Evolutionary conservation across 1,284 basidiomycete species (phyloP).

Genomic region (Tremellales sp.): DNA sequence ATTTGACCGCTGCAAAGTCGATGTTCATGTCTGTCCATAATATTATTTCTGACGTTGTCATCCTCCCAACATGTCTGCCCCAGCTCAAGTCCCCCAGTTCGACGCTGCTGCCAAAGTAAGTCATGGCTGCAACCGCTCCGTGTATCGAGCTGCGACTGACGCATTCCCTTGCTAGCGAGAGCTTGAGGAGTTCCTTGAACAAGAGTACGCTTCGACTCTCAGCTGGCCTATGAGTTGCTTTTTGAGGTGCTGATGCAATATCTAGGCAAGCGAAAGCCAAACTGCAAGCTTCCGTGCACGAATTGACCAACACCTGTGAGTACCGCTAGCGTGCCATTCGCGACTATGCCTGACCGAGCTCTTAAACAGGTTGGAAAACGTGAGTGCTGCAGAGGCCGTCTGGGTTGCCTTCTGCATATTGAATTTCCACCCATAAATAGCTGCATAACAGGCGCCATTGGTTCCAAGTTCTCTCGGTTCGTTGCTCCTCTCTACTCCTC

Average conservation of each 20-base stretch:
- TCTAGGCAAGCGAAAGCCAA: slow-evolving; percentile 70
- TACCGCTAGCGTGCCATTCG: slow-evolving; percentile 1
- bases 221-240: background rate
- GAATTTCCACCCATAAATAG: slow-evolving; percentile 49
- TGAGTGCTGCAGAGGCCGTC: slow-evolving; percentile 46
- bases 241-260: background rate
- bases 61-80: slow-evolving; percentile 24
- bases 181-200: slow-evolving; percentile 74
- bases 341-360: slow-evolving; percentile 37
- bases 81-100: slow-evolving; percentile 53
- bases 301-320: slow-evolving; percentile 48
- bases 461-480: slow-evolving; percentile 72
- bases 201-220: slow-evolving; percentile 53
- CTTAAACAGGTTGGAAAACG: slow-evolving; percentile 69
- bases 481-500: slow-evolving; percentile 6
- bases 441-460: slow-evolving; percentile 78
- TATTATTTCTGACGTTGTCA: no score
- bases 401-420: slow-evolving; percentile 3
- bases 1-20: slow-evolving; percentile 2
- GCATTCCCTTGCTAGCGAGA: slow-evolving; percentile 61
- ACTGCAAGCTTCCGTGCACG: slow-evolving; percentile 58
- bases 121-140: no score
- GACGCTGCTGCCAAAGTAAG: slow-evolving; percentile 73
- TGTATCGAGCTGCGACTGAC: slow-evolving; percentile 2
- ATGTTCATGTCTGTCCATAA: background rate